Conservation (phyloP, 108 stramenopile species). For the Skeletonema menzelii region DNA sequence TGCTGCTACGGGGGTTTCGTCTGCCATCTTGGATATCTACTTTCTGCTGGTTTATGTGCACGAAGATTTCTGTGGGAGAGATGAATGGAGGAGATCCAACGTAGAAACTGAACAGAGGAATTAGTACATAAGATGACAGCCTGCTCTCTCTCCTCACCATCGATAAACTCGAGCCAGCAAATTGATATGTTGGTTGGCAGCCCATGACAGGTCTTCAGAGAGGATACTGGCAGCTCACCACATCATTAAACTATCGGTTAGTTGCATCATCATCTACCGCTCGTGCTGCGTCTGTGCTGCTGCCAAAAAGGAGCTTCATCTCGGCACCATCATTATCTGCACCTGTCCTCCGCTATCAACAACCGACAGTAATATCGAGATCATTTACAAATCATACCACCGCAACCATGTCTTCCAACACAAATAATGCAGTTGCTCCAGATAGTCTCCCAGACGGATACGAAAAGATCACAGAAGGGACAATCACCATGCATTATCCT, state of each 20-base stretch:
- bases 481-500: slow-evolving; percentile 70
- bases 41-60: background rate
- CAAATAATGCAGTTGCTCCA: background rate
- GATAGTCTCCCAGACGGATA: slow-evolving; percentile 3
- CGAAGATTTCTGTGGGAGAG: background rate
- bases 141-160: no score
- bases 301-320: background rate
- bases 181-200: background rate
- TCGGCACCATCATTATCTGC: background rate
- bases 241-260: background rate
- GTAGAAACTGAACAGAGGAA: background rate
- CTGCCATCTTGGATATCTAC: background rate
- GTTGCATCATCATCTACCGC: background rate
- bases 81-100: background rate
- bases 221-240: background rate
- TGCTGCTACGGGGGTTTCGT: background rate
- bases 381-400: background rate
- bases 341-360: background rate
- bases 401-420: background rate
- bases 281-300: background rate
- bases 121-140: background rate
- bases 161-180: no score
- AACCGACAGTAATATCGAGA: background rate
- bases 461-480: slow-evolving; percentile 62
- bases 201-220: background rate